Evolutionary conservation across 2,329 filamentous ascomycete genomes (phyloP).

Genomic region (Acephala macrosclerotiorum): DNA sequence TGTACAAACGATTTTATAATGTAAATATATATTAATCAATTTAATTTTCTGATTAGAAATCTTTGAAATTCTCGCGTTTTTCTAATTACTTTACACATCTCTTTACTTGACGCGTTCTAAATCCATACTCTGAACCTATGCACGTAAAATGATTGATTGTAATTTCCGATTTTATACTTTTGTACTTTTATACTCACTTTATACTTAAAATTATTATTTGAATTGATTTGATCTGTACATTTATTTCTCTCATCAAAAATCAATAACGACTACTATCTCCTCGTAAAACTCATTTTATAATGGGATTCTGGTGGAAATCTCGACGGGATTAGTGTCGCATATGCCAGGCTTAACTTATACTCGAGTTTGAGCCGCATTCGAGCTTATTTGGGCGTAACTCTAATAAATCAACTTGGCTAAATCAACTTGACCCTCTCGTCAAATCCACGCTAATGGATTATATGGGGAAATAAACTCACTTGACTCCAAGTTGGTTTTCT

Average conservation of each 20-base stretch:
- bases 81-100: background rate
- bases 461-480: too few relatives aligned
- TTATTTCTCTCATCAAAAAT: background rate
- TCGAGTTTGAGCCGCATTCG: too few relatives aligned
- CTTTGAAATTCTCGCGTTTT: background rate
- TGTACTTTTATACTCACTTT: constrained; percentile 13
- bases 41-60: constrained; percentile 4
- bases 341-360: too few relatives aligned
- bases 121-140: constrained; percentile 13
- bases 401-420: too few relatives aligned
- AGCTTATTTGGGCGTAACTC: too few relatives aligned
- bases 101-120: constrained; percentile 14
- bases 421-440: too few relatives aligned
- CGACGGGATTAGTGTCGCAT: too few relatives aligned
- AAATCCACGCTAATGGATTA: too few relatives aligned
- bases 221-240: constrained; percentile 12
- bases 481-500: too few relatives aligned
- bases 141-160: constrained; percentile 6
- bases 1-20: constrained; percentile 16
- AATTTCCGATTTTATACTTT: constrained; percentile 25
- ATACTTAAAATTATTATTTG: constrained; percentile 2
- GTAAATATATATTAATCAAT: constrained; percentile 8
- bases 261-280: too few relatives aligned
- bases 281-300: too few relatives aligned
- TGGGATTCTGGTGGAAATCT: too few relatives aligned